A percentile compares a stretch with the other conserved stretches of the same genome.
Conservation (phyloP, 1,284 basidiomycete genomes). For the Rhodotorula mucilaginosa region DNA sequence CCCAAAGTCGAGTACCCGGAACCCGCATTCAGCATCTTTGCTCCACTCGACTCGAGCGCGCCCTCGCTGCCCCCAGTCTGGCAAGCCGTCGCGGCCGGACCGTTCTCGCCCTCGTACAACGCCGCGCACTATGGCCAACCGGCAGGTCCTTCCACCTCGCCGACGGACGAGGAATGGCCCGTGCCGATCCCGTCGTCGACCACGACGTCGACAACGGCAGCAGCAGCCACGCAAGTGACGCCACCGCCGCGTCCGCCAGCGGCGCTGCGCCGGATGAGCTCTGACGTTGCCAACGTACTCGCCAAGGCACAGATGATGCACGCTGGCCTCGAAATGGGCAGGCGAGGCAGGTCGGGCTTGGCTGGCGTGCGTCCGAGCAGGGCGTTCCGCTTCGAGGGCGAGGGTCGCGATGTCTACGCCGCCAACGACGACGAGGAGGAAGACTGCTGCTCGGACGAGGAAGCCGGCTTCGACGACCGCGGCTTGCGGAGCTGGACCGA, state of each 20-base stretch:
- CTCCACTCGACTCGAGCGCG: background rate
- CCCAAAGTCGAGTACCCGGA: slow-evolving; percentile 22
- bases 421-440: background rate
- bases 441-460: background rate
- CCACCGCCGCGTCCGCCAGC: background rate
- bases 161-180: slow-evolving; percentile 8
- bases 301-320: background rate
- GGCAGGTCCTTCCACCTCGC: background rate
- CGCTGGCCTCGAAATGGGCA: background rate
- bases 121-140: background rate
- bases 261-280: slow-evolving; percentile 7
- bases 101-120: background rate
- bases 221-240: background rate
- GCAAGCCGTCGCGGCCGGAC: slow-evolving; percentile 1
- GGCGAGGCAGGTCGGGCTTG: background rate
- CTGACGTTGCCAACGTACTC: slow-evolving; percentile 12
- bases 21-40: background rate
- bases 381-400: background rate
- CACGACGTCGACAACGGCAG: background rate
- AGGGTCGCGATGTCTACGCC: background rate
- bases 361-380: background rate
- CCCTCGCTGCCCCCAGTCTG: slow-evolving; percentile 8
- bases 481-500: slow-evolving; percentile 30
- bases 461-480: slow-evolving; percentile 6
- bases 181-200: background rate